A percentile compares a stretch with the other conserved stretches of the same genome.
phyloP scores from a whole-genome alignment of 2,329 filamentous ascomycete genomes.

The Podosphaera aphanis region DNA sequence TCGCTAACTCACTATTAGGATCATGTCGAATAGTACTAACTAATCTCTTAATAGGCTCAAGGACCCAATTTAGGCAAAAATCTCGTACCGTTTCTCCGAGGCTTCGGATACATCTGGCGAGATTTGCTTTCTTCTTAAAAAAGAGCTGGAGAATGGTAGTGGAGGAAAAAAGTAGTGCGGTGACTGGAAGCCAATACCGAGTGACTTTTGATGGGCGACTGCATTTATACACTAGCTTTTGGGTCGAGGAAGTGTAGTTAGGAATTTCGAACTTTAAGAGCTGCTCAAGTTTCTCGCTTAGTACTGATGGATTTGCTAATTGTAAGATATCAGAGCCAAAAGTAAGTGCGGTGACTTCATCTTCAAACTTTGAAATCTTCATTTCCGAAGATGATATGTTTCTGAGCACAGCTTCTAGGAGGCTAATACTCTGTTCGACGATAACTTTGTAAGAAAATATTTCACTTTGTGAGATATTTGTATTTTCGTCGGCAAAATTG shows the following conservation, averaged over 20 bases:
- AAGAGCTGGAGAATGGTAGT: conserved; percentile 67
- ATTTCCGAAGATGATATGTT: conserved; percentile 43
- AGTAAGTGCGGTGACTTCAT: conserved; percentile 38
- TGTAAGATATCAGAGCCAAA: conserved; percentile 32
- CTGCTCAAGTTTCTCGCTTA: conserved; percentile 42
- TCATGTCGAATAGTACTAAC: conserved; percentile 86
- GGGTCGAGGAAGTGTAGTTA: conserved; percentile 34
- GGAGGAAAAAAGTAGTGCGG: conserved; percentile 51
- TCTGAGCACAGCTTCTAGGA: conserved; percentile 68
- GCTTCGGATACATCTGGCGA: conserved; percentile 57
- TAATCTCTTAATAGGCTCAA: conserved; percentile 63
- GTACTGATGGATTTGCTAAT: conserved; percentile 23
- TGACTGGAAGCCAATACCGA: conserved; percentile 71
- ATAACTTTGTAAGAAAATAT: conserved; percentile 34
- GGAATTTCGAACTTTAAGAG: conserved; percentile 50
- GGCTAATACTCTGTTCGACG: conserved; percentile 54
- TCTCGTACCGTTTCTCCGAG: conserved; percentile 58
- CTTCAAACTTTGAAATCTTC: conserved; percentile 38
- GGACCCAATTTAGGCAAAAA: conserved; percentile 92
- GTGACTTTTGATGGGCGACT: conserved; percentile 54
- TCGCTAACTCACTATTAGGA: conserved; percentile 74
- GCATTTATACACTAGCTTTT: conserved; percentile 32
- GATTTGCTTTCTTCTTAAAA: conserved; percentile 49
- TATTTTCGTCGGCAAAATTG: conserved; percentile 32
- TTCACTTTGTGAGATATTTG: conserved; percentile 22